Conservation (phyloP, 1,284 basidiomycete genomes). For the Tylopilus sp. region DNA sequence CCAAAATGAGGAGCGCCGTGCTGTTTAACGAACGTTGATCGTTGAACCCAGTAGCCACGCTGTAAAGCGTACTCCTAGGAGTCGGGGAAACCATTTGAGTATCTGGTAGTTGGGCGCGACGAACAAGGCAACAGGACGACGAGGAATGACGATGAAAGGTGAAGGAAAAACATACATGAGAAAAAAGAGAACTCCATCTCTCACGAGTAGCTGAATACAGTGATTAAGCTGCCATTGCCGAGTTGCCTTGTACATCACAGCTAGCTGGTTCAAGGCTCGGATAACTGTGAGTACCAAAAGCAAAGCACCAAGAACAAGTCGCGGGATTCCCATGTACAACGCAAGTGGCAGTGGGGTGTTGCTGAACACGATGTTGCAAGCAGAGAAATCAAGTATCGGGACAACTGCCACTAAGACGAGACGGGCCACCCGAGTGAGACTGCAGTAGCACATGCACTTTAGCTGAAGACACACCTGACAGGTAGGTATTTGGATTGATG, state of each 20-base stretch:
- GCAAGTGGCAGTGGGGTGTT: background rate
- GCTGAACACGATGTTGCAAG: background rate
- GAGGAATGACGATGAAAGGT: background rate
- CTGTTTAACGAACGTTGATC: background rate
- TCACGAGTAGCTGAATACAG: background rate
- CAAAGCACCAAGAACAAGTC: background rate
- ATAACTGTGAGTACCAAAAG: background rate
- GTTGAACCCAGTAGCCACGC: background rate
- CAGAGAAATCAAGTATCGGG: background rate
- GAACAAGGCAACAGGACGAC: background rate
- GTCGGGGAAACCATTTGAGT: background rate
- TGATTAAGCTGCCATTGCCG: background rate
- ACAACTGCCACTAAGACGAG: background rate
- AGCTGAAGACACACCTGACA: background rate
- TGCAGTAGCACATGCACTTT: background rate
- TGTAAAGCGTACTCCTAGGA: background rate
- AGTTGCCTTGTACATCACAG: slow-evolving; percentile 1
- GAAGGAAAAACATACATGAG: background rate
- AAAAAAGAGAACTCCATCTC: slow-evolving; percentile 5
- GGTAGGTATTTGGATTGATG: background rate
- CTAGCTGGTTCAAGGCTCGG: background rate
- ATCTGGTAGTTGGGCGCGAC: too few relatives aligned
- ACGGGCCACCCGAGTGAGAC: background rate
- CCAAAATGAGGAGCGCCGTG: background rate
- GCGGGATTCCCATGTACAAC: background rate